Evolutionary conservation across 2,329 filamentous ascomycete species (phyloP), one percentile per base, ranked within the genome.

Genomic region (Pseudogymnoascus sp.): DNA sequence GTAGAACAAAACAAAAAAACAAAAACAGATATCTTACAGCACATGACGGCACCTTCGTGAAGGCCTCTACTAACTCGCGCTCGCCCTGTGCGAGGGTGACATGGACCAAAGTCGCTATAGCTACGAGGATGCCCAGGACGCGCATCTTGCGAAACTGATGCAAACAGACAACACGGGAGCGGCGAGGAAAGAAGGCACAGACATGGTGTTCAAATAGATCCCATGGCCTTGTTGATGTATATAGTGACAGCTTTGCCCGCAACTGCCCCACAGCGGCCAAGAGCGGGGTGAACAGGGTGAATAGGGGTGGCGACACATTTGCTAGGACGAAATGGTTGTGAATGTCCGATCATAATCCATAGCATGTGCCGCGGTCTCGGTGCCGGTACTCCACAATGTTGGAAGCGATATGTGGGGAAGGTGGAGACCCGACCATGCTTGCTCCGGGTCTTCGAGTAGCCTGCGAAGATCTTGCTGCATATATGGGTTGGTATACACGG

Each of bases 41-140:
- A 55, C 60, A 61, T 36, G 39, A 1, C 11, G 60, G 60, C 30
- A 61, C 38, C 60, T 61, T 42, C 5, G 60, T 19, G 38, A 61
- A 52, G 9, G 36, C 19, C 23, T 61, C 60, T 14, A 16, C 22
- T n/a, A 30, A 28, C 14, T 12, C 6, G 1, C 2, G 23, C 19
- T 4, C 4, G 3, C 28, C 19, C n/a, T 33, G 28, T 23, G 60
- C 60, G 28, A 35, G 7, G 3, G 35, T 16, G 25, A 61, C 38
- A 35, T 35, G 6, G 9, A 61, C 19, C 16, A 61, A 14, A 30
- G 60, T 11, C 11, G 39, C 60, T 14, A 61, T 14, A 23, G 35
- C 23, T 11, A 42, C 8, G 36, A 61, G 23, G 19, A 52, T 52
- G 25, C 38, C 33, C n/a, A 55, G 39, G 35, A 36, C 16, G 38